A percentile compares a stretch with the other conserved stretches of the same genome.
Evolutionary conservation across 257 asterid species (phyloP).

Genomic region (Solanum rostratum): DNA sequence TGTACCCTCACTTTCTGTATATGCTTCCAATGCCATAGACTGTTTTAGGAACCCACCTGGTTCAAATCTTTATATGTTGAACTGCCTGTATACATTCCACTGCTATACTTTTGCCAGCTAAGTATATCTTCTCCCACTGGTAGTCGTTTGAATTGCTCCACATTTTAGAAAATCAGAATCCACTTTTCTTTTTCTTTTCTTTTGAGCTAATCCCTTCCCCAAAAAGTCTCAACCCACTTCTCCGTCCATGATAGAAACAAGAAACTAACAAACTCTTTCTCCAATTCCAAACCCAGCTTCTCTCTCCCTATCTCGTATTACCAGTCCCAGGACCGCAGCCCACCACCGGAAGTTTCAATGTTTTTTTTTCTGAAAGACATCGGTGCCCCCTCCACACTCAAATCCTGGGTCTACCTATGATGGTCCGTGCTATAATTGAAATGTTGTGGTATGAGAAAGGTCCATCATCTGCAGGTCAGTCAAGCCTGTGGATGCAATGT

Average conservation of each 20-base stretch:
- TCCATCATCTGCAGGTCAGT: not conserved
- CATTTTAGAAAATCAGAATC: not conserved
- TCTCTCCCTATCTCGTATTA: not conserved
- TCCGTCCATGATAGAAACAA: not conserved
- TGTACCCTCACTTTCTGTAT: not conserved
- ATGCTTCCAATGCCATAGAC: not conserved
- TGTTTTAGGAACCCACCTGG: not conserved
- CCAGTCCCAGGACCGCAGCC: not conserved
- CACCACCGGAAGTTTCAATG: not conserved
- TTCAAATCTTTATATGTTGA: not conserved
- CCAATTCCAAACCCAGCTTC: not conserved
- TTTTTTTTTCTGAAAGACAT: not conserved
- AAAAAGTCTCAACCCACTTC: not conserved
- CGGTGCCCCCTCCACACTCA: not conserved
- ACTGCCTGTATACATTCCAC: not conserved
- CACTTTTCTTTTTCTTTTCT: not conserved
- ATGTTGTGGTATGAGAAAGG: not conserved
- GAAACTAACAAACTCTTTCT: not conserved
- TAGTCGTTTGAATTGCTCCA: not conserved
- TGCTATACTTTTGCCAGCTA: not conserved
- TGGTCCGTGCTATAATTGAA: not conserved
- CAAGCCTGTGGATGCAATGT: not conserved
- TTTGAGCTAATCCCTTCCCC: not conserved
- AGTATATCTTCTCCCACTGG: not conserved
- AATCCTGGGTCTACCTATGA: not conserved